Percentiles rank a stretch among this genome's conserved stretches.
These are phyloP conservation scores for Naganishia albida DNA, from an alignment of 1,284 basidiomycete species.

Conservation along the genomic window DNA sequence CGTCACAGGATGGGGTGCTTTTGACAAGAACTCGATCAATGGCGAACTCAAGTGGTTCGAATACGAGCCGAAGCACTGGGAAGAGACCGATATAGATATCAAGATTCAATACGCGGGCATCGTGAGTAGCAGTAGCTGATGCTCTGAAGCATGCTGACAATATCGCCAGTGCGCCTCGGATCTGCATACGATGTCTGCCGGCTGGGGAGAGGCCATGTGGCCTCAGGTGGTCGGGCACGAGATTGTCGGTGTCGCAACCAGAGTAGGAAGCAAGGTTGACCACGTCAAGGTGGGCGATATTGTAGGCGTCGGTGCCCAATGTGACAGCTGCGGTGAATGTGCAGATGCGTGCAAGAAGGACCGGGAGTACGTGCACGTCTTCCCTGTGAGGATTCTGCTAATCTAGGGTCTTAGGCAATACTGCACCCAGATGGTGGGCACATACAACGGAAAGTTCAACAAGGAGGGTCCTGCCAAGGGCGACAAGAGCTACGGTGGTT, in stretches of 20 bases:
- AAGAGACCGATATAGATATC: slow-evolving; percentile 53
- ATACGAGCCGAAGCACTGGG: slow-evolving; percentile 50
- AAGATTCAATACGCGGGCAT: slow-evolving; percentile 48
- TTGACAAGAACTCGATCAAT: slow-evolving; percentile 45
- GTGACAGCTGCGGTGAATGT: slow-evolving; percentile 54
- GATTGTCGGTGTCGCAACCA: slow-evolving; percentile 39
- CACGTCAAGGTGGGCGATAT: slow-evolving; percentile 52
- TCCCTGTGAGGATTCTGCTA: slow-evolving; percentile 32
- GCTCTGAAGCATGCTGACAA: background rate
- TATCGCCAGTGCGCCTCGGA: slow-evolving; percentile 36
- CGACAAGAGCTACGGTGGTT: slow-evolving; percentile 55
- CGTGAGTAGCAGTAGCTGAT: slow-evolving; percentile 36
- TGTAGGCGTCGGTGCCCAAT: slow-evolving; percentile 58
- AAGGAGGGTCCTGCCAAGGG: slow-evolving; percentile 37
- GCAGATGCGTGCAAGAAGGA: slow-evolving; percentile 50
- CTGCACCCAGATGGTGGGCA: slow-evolving; percentile 39
- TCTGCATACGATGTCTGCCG: slow-evolving; percentile 40
- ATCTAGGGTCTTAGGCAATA: slow-evolving; percentile 48
- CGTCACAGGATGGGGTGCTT: slow-evolving; percentile 48
- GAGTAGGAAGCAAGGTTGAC: slow-evolving; percentile 38
- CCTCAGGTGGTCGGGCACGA: slow-evolving; percentile 36
- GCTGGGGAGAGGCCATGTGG: slow-evolving; percentile 36
- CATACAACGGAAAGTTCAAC: slow-evolving; percentile 34
- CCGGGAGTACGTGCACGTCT: slow-evolving; percentile 41
- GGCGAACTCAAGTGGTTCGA: slow-evolving; percentile 51